Evolutionary conservation across 2,329 filamentous ascomycete species (phyloP).

Genomic region (Aspergillus pseudonomiae): DNA sequence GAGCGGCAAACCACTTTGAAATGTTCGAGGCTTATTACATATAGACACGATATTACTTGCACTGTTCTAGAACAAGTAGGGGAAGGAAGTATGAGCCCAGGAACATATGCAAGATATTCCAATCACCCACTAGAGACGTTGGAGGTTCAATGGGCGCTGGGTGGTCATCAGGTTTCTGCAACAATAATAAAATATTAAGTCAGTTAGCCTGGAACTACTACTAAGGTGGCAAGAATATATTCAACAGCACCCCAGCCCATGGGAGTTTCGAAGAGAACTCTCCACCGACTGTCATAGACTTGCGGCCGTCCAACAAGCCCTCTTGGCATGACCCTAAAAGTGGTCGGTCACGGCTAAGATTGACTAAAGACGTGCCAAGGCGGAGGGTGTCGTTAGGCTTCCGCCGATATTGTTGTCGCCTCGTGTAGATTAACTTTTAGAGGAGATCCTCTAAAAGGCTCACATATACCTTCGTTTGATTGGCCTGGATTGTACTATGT

Average conservation of each 20-base stretch:
- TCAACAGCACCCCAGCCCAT: neutral
- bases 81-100: neutral
- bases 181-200: neutral
- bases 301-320: neutral
- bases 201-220: neutral
- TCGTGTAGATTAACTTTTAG: neutral
- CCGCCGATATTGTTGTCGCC: neutral
- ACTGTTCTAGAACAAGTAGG: neutral
- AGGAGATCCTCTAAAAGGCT: neutral
- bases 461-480: neutral
- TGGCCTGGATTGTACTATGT: too few relatives aligned
- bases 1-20: accelerated
- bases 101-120: neutral
- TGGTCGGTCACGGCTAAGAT: neutral
- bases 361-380: neutral
- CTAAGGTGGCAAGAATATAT: neutral
- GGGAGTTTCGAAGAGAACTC: neutral
- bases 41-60: neutral
- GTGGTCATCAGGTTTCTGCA: too few relatives aligned
- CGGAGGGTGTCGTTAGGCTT: neutral
- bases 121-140: neutral
- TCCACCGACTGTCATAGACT: neutral
- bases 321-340: neutral
- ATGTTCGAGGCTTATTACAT: neutral
- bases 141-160: neutral